These are phyloP conservation scores for Saccharomyces hybrid DNA, from an alignment of 1,139 yeast species.

Conservation along the genomic window DNA sequence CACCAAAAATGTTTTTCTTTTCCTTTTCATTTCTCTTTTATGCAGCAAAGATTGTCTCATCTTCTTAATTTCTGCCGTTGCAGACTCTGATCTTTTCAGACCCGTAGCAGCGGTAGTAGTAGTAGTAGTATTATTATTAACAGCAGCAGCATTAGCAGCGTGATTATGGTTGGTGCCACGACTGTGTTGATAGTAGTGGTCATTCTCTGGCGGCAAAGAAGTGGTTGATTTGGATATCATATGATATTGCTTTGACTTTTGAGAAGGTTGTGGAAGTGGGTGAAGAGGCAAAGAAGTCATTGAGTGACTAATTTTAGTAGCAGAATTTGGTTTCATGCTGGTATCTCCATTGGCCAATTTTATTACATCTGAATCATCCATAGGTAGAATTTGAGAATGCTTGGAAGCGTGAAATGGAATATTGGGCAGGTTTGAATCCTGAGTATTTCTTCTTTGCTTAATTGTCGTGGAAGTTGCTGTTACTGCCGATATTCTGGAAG, in stretches of 20 bases:
- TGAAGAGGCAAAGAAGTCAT: constrained; percentile 15
- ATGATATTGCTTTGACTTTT: constrained; percentile 1
- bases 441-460: constrained; percentile 11
- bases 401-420: constrained; percentile 29
- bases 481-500: constrained; percentile 6
- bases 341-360: constrained; percentile 3
- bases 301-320: constrained; percentile 8
- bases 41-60: constrained; percentile 27
- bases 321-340: constrained; percentile 4
- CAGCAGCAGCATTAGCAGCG: neutral
- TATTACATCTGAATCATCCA: constrained; percentile 11
- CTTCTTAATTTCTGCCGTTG: constrained; percentile 28
- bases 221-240: constrained; percentile 10
- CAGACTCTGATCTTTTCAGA: constrained; percentile 27
- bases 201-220: constrained; percentile 11
- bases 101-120: constrained; percentile 10
- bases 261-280: constrained; percentile 1
- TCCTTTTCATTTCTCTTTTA: constrained; percentile 31
- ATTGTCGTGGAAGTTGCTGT: neutral
- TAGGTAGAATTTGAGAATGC: constrained; percentile 28
- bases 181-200: neutral
- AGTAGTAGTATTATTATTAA: constrained; percentile 1
- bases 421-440: constrained; percentile 14
- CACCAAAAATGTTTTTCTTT: constrained; percentile 34
- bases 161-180: neutral